Evolutionary conservation across 306 rosid genomes (phyloP).

Genomic region (Aeschynomene evenia): DNA sequence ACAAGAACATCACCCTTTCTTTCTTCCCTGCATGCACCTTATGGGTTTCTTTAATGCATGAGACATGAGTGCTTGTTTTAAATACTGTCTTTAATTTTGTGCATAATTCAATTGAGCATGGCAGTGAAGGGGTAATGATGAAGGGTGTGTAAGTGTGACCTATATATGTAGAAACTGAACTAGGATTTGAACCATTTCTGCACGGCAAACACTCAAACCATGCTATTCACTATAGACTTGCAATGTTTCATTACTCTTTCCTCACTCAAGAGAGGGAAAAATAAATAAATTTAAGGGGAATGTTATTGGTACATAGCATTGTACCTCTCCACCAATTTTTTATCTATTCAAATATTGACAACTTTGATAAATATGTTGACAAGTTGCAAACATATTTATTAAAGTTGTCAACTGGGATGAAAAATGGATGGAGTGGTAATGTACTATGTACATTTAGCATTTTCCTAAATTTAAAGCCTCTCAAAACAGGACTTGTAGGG

Average conservation of each 20-base stretch:
- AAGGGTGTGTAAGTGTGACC: slow-evolving; percentile 37
- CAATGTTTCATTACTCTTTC: slow-evolving; percentile 33
- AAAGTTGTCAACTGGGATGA: too few species aligned
- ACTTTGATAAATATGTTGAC: too few species aligned
- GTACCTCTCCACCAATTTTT: too few species aligned
- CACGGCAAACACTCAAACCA: slow-evolving; percentile 32
- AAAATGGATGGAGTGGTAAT: too few species aligned
- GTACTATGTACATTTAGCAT: too few species aligned
- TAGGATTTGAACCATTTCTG: slow-evolving; percentile 42
- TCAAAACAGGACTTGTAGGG: slow-evolving; percentile 26
- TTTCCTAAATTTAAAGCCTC: too few species aligned
- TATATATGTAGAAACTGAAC: slow-evolving; percentile 41
- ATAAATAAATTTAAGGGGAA: too few species aligned
- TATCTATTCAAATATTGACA: too few species aligned
- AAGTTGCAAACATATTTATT: too few species aligned
- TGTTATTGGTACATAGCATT: too few species aligned
- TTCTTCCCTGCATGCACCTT: slow-evolving; percentile 12
- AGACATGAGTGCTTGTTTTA: slow-evolving; percentile 29
- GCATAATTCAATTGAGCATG: slow-evolving; percentile 33
- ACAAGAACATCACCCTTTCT: not conserved
- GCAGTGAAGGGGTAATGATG: slow-evolving; percentile 39
- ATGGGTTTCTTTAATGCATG: slow-evolving; percentile 24
- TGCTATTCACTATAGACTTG: slow-evolving; percentile 42
- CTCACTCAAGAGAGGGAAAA: not conserved
- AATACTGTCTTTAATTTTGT: not conserved